Evolutionary conservation across 31 red algal species (phyloP).

Genomic region (Porphyra umbilicalis): DNA sequence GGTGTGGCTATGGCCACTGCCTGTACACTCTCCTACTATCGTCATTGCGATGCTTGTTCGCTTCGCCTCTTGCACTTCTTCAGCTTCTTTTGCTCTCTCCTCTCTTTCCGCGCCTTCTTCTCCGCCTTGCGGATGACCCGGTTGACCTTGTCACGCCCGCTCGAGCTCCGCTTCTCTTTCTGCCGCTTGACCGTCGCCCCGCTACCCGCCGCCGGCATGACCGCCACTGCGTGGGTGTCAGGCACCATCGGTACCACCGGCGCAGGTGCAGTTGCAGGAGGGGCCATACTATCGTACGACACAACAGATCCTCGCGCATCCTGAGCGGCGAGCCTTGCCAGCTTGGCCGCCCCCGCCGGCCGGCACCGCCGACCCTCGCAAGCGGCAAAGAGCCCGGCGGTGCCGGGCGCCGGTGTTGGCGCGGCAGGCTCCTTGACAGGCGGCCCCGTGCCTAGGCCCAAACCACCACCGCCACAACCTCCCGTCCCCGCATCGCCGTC

Average conservation of each 20-base stretch:
- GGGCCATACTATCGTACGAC: neutral
- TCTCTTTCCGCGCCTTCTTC: slow-evolving; percentile 4
- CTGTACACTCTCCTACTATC: too few relatives aligned
- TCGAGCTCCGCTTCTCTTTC: slow-evolving; percentile 1
- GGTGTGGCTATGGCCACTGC: too few relatives aligned
- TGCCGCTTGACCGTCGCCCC: neutral
- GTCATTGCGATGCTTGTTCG: neutral
- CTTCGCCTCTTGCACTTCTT: slow-evolving; percentile 11
- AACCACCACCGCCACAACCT: neutral
- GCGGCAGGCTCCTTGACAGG: neutral
- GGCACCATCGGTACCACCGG: too few relatives aligned
- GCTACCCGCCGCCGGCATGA: neutral
- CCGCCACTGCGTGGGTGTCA: too few relatives aligned
- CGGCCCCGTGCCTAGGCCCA: neutral
- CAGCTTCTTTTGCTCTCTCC: slow-evolving; percentile 20
- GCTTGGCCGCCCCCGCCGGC: slow-evolving; percentile 58
- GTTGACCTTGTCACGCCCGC: slow-evolving; percentile 11
- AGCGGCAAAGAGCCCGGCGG: slow-evolving; percentile 28
- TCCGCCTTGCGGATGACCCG: slow-evolving; percentile 11
- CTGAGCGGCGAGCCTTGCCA: slow-evolving; percentile 38
- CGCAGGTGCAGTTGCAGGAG: too few relatives aligned
- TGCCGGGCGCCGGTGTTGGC: neutral
- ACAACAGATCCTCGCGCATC: neutral
- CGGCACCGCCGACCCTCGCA: slow-evolving; percentile 58
- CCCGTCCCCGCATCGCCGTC: slow-evolving; percentile 27